phyloP scores from a whole-genome alignment of 2,329 filamentous ascomycete species.

The Trichoderma sp. region DNA sequence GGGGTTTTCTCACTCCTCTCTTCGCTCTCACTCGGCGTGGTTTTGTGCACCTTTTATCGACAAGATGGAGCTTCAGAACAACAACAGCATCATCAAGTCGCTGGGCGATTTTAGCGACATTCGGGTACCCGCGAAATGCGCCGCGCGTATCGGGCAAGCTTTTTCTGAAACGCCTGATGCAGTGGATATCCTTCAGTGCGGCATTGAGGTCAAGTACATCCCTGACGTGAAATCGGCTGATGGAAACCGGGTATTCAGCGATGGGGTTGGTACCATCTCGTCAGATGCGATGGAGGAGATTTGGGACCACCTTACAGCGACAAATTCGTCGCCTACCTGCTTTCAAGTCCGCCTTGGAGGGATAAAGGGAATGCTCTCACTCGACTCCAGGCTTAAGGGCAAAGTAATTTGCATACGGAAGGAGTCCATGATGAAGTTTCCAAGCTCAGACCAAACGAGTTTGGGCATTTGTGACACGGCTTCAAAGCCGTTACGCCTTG shows the following conservation, averaged over 20 bases:
- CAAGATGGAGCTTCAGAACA: constrained; percentile 33
- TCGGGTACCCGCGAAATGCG: constrained; percentile 52
- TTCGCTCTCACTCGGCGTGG: constrained; percentile 70
- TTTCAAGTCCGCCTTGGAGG: constrained; percentile 74
- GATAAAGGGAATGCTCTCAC: constrained; percentile 73
- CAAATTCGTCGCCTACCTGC: constrained; percentile 53
- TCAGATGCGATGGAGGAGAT: constrained; percentile 56
- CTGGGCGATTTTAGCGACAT: constrained; percentile 53
- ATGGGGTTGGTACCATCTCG: constrained; percentile 76
- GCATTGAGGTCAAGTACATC: constrained; percentile 37
- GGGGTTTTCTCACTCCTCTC: constrained; percentile 76
- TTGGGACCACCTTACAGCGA: constrained; percentile 51
- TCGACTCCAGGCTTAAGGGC: constrained; percentile 61
- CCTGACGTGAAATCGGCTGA: constrained; percentile 50
- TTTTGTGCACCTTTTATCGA: constrained; percentile 48
- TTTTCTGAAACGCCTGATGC: constrained; percentile 73
- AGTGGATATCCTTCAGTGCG: constrained; percentile 45
- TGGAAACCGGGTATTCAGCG: constrained; percentile 64
- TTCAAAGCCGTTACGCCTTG: constrained; percentile 63
- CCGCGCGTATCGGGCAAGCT: constrained; percentile 61
- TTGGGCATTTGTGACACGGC: constrained; percentile 72
- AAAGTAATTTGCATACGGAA: constrained; percentile 59
- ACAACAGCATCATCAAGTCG: constrained; percentile 43
- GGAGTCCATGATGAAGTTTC: constrained; percentile 77
- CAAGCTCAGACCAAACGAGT: constrained; percentile 49